phyloP scores from a whole-genome alignment of 345 rosid genomes.

The Zanthoxylum bungeanum region DNA sequence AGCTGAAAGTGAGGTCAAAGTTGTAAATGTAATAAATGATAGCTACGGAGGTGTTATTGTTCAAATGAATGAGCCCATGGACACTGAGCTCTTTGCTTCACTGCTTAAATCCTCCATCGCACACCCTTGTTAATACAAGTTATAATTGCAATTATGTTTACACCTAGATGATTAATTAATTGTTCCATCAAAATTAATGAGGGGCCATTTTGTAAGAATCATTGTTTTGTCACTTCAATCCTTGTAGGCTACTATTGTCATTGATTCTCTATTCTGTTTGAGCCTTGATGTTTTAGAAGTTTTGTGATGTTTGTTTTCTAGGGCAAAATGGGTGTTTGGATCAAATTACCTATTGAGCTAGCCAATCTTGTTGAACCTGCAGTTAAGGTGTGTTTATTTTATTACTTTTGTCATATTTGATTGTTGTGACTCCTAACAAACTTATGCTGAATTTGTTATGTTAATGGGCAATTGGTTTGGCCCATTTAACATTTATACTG shows the following conservation, averaged over 20 bases:
- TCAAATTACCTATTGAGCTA: conserved; percentile 67
- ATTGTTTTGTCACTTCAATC: not conserved
- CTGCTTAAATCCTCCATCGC: too few relatives aligned
- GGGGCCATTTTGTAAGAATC: too few relatives aligned
- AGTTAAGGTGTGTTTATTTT: conserved; percentile 44
- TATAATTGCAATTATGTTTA: not conserved
- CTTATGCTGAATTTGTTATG: not conserved
- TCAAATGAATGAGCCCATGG: conserved; percentile 58
- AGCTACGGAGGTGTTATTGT: conserved; percentile 73
- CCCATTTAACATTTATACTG: not conserved
- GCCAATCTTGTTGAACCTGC: conserved; percentile 69
- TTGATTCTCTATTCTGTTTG: not conserved
- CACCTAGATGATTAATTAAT: not conserved
- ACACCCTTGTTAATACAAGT: too few relatives aligned
- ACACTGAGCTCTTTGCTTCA: conserved; percentile 45
- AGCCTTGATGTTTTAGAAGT: too few relatives aligned
- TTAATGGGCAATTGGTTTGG: not conserved
- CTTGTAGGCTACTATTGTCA: too few relatives aligned
- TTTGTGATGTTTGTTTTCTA: not conserved
- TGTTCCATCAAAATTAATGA: too few relatives aligned
- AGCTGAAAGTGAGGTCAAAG: too few relatives aligned
- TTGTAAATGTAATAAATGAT: conserved; percentile 50
- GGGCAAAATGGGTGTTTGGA: conserved; percentile 81
- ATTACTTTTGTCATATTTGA: not conserved
- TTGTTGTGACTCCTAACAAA: not conserved